These are phyloP conservation scores for Penicillium italicum DNA, from an alignment of 2,329 filamentous ascomycete species.

Conservation along the genomic window DNA sequence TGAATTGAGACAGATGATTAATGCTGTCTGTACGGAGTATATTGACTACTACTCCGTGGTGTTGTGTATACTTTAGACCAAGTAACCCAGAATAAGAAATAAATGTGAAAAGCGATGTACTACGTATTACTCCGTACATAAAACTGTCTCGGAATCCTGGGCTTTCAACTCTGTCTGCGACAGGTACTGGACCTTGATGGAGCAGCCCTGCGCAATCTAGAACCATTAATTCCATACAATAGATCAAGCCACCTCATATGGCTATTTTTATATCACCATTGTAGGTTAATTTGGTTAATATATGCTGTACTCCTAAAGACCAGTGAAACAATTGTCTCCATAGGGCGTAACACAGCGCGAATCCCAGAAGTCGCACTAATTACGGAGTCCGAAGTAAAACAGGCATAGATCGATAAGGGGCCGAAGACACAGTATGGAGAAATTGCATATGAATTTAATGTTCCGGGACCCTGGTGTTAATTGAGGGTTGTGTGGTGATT, in stretches of 20 bases:
- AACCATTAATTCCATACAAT: constrained; percentile 9
- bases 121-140: no score
- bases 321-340: not conserved
- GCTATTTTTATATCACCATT: constrained; percentile 2
- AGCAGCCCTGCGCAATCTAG: constrained; percentile 7
- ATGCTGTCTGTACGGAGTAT: no score
- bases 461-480: not conserved
- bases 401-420: not conserved
- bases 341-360: not conserved
- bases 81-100: no score
- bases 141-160: not conserved
- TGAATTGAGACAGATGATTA: not conserved
- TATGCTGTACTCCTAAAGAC: not conserved
- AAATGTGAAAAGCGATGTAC: not conserved
- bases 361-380: not conserved
- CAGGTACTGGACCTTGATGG: constrained; percentile 7
- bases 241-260: constrained; percentile 4
- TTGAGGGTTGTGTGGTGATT: not conserved
- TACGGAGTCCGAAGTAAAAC: no score
- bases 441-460: not conserved
- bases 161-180: not conserved
- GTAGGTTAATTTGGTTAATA: not conserved
- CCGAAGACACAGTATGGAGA: not conserved
- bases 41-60: not conserved
- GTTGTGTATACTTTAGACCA: no score